Evolutionary conservation across 2,329 filamentous ascomycete species (phyloP).

Genomic region (Ophiocordyceps camponoti-rufipedis): DNA sequence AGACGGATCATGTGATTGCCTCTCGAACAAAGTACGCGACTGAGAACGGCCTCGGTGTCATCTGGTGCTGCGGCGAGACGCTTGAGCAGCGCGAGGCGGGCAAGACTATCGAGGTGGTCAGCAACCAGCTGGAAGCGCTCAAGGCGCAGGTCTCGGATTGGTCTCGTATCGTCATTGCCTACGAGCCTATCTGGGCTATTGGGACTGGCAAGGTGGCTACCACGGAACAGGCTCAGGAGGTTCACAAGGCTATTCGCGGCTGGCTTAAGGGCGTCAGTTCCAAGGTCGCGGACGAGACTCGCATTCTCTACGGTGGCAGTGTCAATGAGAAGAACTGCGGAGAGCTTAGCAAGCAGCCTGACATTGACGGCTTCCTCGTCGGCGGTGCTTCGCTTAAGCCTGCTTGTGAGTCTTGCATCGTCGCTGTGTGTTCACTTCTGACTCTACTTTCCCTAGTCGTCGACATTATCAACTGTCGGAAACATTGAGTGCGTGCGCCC

Average conservation of each 20-base stretch:
- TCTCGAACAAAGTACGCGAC: conserved; percentile 88
- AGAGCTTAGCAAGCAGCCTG: conserved; percentile 76
- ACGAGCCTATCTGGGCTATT: conserved; percentile 95
- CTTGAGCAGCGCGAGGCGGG: conserved; percentile 77
- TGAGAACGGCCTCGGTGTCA: conserved; percentile 73
- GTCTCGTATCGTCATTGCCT: conserved; percentile 89
- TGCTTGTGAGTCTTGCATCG: conserved; percentile 46
- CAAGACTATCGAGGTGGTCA: conserved; percentile 76
- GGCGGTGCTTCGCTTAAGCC: conserved; percentile 95
- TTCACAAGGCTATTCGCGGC: conserved; percentile 76
- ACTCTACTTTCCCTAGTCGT: conserved; percentile 20
- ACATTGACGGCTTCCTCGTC: conserved; percentile 97
- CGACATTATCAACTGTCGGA: conserved; percentile 39
- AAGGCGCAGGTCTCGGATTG: conserved; percentile 65
- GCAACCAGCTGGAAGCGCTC: conserved; percentile 68
- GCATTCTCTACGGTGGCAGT: conserved; percentile 91
- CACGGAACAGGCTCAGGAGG: conserved; percentile 81
- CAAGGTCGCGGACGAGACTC: conserved; percentile 63
- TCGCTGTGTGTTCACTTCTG: neutral
- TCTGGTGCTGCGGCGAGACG: conserved; percentile 94
- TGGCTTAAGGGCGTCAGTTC: conserved; percentile 71
- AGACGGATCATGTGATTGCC: conserved; percentile 72
- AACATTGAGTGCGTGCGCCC: conserved; percentile 18
- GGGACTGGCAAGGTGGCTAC: conserved; percentile 89
- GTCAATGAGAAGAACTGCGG: conserved; percentile 97